Conservation (phyloP, 1,139 yeast genomes). For the Candida anutae region DNA sequence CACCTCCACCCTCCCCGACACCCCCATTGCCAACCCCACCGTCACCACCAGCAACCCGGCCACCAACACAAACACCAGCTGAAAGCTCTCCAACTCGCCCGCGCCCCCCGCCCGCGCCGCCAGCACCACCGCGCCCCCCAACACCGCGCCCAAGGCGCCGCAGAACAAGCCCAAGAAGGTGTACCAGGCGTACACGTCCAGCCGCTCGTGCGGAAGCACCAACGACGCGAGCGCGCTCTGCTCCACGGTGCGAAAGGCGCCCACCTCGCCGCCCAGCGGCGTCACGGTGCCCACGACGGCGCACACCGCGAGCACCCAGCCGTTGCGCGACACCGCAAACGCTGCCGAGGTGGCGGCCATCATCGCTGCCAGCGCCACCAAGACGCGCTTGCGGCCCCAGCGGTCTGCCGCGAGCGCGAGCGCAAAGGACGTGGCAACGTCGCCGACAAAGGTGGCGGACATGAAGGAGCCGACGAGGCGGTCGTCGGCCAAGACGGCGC, state of each 20-base stretch:
- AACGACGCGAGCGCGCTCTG: slow-evolving; percentile 32
- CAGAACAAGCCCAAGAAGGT: slow-evolving; percentile 29
- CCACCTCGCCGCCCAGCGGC: slow-evolving; percentile 39
- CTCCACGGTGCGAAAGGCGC: slow-evolving; percentile 36
- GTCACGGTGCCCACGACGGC: slow-evolving; percentile 31
- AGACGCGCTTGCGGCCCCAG: slow-evolving; percentile 25
- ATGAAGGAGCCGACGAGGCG: slow-evolving; percentile 29
- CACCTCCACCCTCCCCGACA: slow-evolving; percentile 16
- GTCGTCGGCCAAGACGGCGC: slow-evolving; percentile 22
- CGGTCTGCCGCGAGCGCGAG: slow-evolving; percentile 26
- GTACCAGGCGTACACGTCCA: slow-evolving; percentile 39
- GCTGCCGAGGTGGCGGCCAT: slow-evolving; percentile 26
- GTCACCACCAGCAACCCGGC: slow-evolving; percentile 15
- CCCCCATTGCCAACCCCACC: slow-evolving; percentile 11
- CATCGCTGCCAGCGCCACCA: slow-evolving; percentile 19
- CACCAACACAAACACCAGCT: slow-evolving; percentile 20
- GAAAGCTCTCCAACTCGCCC: slow-evolving; percentile 19
- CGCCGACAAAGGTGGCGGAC: slow-evolving; percentile 32
- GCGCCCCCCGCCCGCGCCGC: slow-evolving; percentile 13
- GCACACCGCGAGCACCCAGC: slow-evolving; percentile 14
- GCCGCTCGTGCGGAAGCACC: slow-evolving; percentile 19
- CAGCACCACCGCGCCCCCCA: slow-evolving; percentile 24
- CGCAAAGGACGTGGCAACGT: slow-evolving; percentile 25
- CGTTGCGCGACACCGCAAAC: slow-evolving; percentile 16
- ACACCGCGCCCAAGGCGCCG: slow-evolving; percentile 29